Conservation (phyloP, 345 rosid species). For the Linum lewisii region DNA sequence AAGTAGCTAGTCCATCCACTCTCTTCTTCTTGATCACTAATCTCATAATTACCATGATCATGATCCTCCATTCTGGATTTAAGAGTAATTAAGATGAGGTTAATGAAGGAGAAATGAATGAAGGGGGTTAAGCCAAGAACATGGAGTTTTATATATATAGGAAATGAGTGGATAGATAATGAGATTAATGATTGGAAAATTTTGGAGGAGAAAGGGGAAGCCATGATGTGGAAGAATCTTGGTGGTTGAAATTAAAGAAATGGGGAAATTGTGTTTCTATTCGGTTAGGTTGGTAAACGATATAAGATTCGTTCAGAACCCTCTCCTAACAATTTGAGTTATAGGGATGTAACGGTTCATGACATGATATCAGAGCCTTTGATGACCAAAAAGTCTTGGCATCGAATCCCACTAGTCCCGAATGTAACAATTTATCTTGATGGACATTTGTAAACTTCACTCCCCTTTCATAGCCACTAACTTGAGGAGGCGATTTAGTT, state of each 20-base stretch:
- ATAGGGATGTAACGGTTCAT: too few species aligned
- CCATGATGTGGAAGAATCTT: constrained; percentile 30
- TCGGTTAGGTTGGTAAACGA: too few species aligned
- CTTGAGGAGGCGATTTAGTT: too few species aligned
- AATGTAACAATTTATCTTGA: too few species aligned
- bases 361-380: too few species aligned
- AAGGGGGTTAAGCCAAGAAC: background rate
- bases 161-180: constrained; percentile 1
- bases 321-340: too few species aligned
- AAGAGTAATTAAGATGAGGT: constrained; percentile 2
- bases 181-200: constrained; percentile 12
- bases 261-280: background rate
- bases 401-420: too few species aligned
- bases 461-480: too few species aligned
- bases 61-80: constrained; percentile 8
- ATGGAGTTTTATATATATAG: constrained; percentile 8
- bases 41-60: background rate
- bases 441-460: too few species aligned
- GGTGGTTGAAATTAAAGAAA: constrained; percentile 3
- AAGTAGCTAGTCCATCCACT: constrained; percentile 91
- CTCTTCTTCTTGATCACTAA: constrained; percentile 31
- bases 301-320: too few species aligned
- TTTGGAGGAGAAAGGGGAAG: constrained; percentile 15
- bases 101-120: background rate
- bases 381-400: too few species aligned